Evolutionary conservation across 208 protist genomes (phyloP), one percentile per base, ranked within the genome.

Genomic region (Phytomonas sp.): DNA sequence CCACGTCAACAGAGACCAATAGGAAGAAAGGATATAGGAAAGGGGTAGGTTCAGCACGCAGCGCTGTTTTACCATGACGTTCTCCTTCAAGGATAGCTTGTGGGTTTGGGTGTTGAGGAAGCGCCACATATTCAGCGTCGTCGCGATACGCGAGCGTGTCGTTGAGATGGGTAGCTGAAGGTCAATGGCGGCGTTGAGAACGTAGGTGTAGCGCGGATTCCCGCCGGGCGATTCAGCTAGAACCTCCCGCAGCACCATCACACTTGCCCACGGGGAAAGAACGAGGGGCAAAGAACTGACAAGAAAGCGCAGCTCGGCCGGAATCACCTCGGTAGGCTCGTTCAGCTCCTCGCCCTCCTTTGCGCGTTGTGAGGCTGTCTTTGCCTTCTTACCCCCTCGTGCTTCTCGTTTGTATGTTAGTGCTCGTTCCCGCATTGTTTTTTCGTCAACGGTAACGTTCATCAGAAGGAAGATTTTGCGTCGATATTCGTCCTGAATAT

Each of bases 401-500:
- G 20, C 61, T 8, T 59, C 20, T 17, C n/a, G 11, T 46, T 51
- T 26, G 33, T 0, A 65, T 20, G 17, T 65, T 26, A 20, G 61
- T 46, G 4, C 70, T 15, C 79, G 79, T 32, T 71, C 68, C 31
- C 78, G 77, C 65, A 74, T 75, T 60, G 80, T 85, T 60, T 79
- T 79, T 11, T 76, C 75, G 67, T 84, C 73, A 62, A 89, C 84
- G 13, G 86, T 78, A 28, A 96, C 87, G 66, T 96, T 96, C 46
- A 96, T 88, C 43, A 96, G 77, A 53, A 96, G 77, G 78, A 91
- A 96, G 29, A 96, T 82, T 77, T 96, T 96, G 34, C 91, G 84
- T 4, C 91, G 84, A 77, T 96, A 96, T 70, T 92, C 88, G 73
- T 96, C 91, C 62, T 96, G 91, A 63, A 96, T 93, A 73, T 94